Evolutionary conservation across 2,329 filamentous ascomycete species (phyloP).

Genomic region (Raffaelea ambrosiae): DNA sequence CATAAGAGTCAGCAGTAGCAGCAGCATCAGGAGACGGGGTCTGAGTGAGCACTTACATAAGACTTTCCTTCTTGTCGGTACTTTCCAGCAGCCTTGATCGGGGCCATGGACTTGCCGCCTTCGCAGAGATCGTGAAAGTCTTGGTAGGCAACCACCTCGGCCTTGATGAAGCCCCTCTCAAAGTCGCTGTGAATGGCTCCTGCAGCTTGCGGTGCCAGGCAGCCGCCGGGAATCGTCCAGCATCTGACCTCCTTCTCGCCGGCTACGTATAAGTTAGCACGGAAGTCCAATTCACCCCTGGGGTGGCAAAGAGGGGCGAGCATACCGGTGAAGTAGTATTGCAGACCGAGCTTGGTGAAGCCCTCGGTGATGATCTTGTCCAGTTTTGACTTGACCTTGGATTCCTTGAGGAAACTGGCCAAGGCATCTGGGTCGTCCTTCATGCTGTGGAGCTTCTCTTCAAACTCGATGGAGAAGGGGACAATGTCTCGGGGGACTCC

Average conservation of each 20-base stretch:
- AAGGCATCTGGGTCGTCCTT: conserved; percentile 26
- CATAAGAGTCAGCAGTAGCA: not conserved
- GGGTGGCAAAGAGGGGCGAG: not conserved
- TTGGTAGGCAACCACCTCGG: conserved; percentile 35
- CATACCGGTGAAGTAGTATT: conserved; percentile 35
- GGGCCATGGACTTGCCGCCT: conserved; percentile 33
- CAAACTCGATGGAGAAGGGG: conserved; percentile 35
- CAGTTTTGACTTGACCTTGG: conserved; percentile 31
- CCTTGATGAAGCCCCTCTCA: conserved; percentile 87
- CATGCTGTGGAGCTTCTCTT: conserved; percentile 31
- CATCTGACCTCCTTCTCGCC: conserved; percentile 37
- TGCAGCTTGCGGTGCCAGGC: conserved; percentile 90
- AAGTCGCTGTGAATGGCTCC: conserved; percentile 98
- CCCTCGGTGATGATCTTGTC: conserved; percentile 35
- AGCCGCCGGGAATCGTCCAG: conserved; percentile 66
- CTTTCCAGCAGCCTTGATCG: conserved; percentile 36
- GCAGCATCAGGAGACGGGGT: not conserved
- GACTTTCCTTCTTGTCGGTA: conserved; percentile 35
- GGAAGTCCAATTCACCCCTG: not conserved
- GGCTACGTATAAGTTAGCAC: conserved; percentile 14
- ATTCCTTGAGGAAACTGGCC: conserved; percentile 27
- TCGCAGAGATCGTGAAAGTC: conserved; percentile 35
- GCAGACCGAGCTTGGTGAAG: conserved; percentile 33
- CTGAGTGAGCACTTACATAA: conserved; percentile 22
- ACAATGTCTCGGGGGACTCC: conserved; percentile 31